Evolutionary conservation across 139 green algal species (phyloP).

Genomic region (Mesostigma viride): DNA sequence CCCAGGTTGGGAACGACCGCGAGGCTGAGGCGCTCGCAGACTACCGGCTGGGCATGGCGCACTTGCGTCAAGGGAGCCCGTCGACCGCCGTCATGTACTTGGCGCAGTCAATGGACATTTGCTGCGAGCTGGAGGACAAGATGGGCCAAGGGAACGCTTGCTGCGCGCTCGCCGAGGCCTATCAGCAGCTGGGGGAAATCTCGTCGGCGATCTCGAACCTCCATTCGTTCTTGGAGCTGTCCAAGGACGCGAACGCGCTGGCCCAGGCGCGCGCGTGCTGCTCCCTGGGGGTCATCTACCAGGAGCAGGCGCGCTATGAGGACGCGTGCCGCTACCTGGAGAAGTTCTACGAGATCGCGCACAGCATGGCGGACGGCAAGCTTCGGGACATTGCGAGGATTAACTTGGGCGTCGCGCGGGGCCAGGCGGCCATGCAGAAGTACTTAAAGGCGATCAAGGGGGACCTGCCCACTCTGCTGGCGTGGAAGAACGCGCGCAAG

Average conservation of each 20-base stretch:
- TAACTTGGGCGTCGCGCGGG: conserved; percentile 50
- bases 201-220: conserved; percentile 16
- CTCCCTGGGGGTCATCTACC: conserved; percentile 54
- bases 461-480: conserved; percentile 40
- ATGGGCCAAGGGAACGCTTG: conserved; percentile 39
- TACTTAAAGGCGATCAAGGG: conserved; percentile 37
- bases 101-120: too few relatives aligned
- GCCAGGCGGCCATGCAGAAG: conserved; percentile 8
- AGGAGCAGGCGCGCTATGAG: conserved; percentile 33
- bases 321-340: conserved; percentile 52
- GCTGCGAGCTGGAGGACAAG: too few relatives aligned
- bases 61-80: too few relatives aligned
- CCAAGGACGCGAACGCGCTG: conserved; percentile 32
- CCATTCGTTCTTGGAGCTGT: conserved; percentile 35
- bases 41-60: too few relatives aligned
- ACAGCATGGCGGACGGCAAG: conserved; percentile 39
- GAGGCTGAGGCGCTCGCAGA: too few relatives aligned
- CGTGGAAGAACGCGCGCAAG: conserved; percentile 39
- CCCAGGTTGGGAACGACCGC: too few relatives aligned
- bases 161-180: conserved; percentile 22
- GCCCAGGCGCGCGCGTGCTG: conserved; percentile 45
- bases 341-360: conserved; percentile 59
- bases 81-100: too few relatives aligned
- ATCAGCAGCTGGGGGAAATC: conserved; percentile 22
- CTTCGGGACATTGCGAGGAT: conserved; percentile 53